These are phyloP conservation scores for Cyclotella atomus DNA, from an alignment of 108 stramenopile genomes.

Conservation along the genomic window DNA sequence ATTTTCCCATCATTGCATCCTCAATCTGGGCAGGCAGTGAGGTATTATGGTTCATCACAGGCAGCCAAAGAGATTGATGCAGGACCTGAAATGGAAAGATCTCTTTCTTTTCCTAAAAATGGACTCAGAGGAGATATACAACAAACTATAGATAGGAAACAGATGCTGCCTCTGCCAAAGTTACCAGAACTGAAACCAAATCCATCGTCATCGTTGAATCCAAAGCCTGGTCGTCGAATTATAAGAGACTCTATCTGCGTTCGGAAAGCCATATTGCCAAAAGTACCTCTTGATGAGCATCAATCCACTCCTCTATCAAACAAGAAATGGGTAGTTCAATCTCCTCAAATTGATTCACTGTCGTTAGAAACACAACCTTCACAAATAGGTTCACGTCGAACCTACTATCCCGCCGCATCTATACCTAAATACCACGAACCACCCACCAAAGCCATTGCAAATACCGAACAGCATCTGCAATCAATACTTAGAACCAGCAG, in stretches of 20 bases:
- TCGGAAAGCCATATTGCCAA: background rate
- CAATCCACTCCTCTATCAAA: background rate
- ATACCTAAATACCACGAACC: conserved; percentile 22
- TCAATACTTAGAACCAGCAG: conserved; percentile 18
- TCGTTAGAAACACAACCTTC: background rate
- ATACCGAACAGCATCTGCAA: background rate
- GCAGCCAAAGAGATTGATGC: background rate
- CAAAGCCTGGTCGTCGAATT: background rate
- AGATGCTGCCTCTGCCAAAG: conserved; percentile 9
- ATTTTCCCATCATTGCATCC: too few species aligned
- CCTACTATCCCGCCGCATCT: conserved; percentile 32
- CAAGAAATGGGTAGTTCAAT: background rate
- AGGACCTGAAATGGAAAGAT: too few species aligned
- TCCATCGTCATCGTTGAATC: background rate
- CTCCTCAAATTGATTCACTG: conserved; percentile 4
- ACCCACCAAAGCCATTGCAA: background rate
- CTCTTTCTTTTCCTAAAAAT: conserved; percentile 16
- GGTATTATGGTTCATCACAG: too few species aligned
- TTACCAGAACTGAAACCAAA: background rate
- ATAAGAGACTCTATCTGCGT: conserved; percentile 1
- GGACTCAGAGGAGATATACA: background rate
- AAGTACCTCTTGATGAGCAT: background rate
- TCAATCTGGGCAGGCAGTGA: too few species aligned
- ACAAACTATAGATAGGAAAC: background rate
- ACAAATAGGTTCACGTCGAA: conserved; percentile 3